Percentiles rank a stretch among this genome's conserved stretches.
These are phyloP conservation scores for Mycena maculata DNA, from an alignment of 768 basidiomycete species.

Conservation along the genomic window DNA sequence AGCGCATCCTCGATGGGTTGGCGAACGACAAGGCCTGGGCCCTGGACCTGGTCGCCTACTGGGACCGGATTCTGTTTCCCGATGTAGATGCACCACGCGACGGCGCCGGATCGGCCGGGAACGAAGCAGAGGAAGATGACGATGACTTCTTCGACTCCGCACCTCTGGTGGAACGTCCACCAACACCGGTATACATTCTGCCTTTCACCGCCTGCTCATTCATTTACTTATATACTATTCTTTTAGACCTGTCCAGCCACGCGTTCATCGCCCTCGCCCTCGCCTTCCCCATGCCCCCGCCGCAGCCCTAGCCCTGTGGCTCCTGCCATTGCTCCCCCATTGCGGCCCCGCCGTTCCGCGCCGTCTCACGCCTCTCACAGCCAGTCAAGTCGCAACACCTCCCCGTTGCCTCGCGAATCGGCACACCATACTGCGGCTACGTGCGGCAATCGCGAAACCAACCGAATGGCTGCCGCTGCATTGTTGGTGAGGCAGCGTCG, in stretches of 20 bases:
- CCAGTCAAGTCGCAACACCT: neutral
- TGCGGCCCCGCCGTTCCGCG: neutral
- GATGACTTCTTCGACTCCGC: neutral
- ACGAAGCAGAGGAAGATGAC: neutral
- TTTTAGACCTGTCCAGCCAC: neutral
- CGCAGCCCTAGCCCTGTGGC: neutral
- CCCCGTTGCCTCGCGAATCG: neutral
- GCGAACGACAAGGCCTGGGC: too few species aligned
- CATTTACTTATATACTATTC: neutral
- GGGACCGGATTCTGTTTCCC: too few species aligned
- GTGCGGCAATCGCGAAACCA: neutral
- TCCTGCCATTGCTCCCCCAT: neutral
- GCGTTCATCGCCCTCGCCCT: neutral
- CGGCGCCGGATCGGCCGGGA: neutral
- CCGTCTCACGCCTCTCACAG: neutral
- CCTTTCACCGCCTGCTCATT: neutral
- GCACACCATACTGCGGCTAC: neutral
- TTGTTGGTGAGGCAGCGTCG: neutral
- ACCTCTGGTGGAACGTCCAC: neutral
- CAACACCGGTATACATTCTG: neutral
- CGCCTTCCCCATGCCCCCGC: neutral
- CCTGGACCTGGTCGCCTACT: too few species aligned
- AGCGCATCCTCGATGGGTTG: too few species aligned
- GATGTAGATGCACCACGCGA: too few species aligned
- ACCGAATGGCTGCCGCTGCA: neutral